Evolutionary conservation across 1,139 yeast genomes (phyloP).

Genomic region (Hyphopichia pseudoburtonii): DNA sequence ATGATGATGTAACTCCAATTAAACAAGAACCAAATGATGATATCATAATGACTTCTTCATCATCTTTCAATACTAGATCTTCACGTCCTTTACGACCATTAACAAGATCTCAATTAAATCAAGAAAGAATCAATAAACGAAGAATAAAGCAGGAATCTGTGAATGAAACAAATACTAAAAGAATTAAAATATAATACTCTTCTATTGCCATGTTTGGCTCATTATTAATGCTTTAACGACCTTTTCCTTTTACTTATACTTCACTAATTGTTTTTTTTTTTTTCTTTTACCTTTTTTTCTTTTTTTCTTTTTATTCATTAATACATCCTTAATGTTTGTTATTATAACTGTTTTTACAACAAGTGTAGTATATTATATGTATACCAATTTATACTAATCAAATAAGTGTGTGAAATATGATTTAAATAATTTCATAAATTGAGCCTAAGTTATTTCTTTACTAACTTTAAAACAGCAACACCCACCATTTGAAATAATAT

Average conservation of each 20-base stretch:
- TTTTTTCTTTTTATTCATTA: neutral
- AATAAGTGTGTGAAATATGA: too few species aligned
- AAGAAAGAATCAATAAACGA: neutral
- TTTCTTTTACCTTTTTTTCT: neutral
- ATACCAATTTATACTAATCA: too few species aligned
- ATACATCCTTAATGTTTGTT: neutral
- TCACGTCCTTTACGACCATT: conserved; percentile 1
- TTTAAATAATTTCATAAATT: too few species aligned
- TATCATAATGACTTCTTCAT: neutral
- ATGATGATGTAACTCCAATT: neutral
- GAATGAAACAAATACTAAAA: neutral
- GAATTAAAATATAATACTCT: conserved; percentile 1
- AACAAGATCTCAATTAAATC: conserved; percentile 4
- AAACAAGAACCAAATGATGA: conserved; percentile 1
- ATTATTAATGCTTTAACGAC: neutral
- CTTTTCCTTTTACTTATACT: too few species aligned
- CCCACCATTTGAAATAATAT: too few species aligned
- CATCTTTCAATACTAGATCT: neutral
- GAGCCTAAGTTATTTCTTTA: too few species aligned
- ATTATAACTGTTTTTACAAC: neutral
- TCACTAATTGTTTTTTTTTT: too few species aligned
- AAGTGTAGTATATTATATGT: too few species aligned
- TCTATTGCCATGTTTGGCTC: too few species aligned
- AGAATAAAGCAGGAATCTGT: conserved; percentile 1
- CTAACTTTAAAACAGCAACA: too few species aligned